Conservation (phyloP, 306 rosid genomes). For the Hippophae rhamnoides region DNA sequence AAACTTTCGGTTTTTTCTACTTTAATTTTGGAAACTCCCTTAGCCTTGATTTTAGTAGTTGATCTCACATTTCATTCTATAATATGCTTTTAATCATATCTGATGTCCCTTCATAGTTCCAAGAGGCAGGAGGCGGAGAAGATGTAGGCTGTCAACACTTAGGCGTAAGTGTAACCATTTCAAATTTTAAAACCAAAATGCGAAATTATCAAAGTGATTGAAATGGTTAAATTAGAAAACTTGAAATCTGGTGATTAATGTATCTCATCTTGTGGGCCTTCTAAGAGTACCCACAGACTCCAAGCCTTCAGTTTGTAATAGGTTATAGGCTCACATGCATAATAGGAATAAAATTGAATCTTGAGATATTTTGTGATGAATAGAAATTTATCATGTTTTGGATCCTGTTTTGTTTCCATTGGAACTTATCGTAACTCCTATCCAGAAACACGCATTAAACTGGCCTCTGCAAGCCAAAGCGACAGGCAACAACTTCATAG, state of each 20-base stretch:
- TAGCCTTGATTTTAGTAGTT: conserved; percentile 13
- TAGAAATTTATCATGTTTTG: not conserved
- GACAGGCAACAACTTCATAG: conserved; percentile 68
- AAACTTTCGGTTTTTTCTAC: not conserved
- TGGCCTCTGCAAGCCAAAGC: conserved; percentile 69
- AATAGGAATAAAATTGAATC: no score
- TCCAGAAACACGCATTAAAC: conserved; percentile 70
- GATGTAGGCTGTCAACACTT: conserved; percentile 7
- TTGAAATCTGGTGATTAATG: no score
- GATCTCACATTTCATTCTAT: conserved; percentile 12
- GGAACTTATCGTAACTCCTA: conserved; percentile 16
- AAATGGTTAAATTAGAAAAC: no score
- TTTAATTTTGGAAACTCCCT: not conserved
- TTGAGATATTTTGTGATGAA: no score
- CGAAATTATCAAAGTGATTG: no score
- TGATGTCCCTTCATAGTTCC: conserved; percentile 29
- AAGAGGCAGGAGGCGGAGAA: conserved; percentile 35
- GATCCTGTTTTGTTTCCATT: conserved; percentile 3
- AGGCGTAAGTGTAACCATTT: no score
- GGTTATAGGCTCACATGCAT: no score
- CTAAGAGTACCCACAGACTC: no score
- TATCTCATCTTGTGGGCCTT: no score
- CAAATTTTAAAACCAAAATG: no score
- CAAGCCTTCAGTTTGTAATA: no score
- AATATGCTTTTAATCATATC: conserved; percentile 21